Evolutionary conservation across 2,329 filamentous ascomycete genomes (phyloP).

Genomic region (Monilinia polystroma): DNA sequence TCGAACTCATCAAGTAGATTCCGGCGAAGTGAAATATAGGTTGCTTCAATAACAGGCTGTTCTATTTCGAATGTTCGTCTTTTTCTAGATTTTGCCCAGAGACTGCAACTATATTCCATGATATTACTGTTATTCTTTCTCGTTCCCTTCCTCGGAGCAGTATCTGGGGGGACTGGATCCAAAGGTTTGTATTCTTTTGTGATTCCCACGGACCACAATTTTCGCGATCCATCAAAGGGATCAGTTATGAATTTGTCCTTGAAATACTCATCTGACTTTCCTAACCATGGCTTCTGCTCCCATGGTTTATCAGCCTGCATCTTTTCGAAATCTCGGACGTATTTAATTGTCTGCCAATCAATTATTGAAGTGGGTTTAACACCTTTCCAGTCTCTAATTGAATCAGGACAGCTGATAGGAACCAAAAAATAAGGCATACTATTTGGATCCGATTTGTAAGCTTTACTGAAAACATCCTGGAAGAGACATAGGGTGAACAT

Average conservation of each 20-base stretch:
- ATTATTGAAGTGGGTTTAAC: conserved; percentile 41
- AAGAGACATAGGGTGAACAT: conserved; percentile 75
- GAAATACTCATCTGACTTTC: conserved; percentile 50
- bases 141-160: conserved; percentile 48
- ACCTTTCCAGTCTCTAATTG: background rate
- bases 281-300: conserved; percentile 36
- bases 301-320: conserved; percentile 43
- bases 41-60: conserved; percentile 80
- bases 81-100: conserved; percentile 61
- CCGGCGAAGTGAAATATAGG: conserved; percentile 72
- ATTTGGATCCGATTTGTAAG: conserved; percentile 61
- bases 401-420: conserved; percentile 47
- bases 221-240: conserved; percentile 61
- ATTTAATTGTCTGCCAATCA: conserved; percentile 60
- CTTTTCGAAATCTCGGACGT: conserved; percentile 42
- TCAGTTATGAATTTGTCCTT: conserved; percentile 56
- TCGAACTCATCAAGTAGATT: conserved; percentile 75
- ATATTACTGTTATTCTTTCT: conserved; percentile 58
- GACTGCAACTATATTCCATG: conserved; percentile 78
- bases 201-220: conserved; percentile 55
- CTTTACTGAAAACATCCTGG: conserved; percentile 84
- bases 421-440: conserved; percentile 83
- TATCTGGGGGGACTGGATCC: conserved; percentile 63
- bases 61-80: conserved; percentile 56
- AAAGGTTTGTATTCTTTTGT: conserved; percentile 59